Evolutionary conservation across 1,284 basidiomycete genomes (phyloP), one percentile per base, ranked within the genome.

Genomic region (Cryptococcus sp.): DNA sequence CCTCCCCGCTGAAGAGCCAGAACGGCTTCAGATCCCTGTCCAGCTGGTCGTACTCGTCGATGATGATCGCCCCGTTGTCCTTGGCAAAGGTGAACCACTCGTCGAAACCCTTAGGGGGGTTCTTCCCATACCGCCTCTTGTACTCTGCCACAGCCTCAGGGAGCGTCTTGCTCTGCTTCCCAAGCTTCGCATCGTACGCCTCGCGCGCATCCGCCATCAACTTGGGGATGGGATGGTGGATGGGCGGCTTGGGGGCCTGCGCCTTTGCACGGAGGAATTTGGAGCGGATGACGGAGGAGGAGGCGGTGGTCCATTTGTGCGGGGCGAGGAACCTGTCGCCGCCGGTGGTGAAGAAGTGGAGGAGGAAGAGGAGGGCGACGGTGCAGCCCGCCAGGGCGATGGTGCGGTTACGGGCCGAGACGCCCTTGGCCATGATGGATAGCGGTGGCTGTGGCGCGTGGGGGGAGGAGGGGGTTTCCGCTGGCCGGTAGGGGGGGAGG

Each of bases 11-110:
- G 38, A 96, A 71, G 9, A 80, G 73, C 83, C 87, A 88, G 71
- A 91, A 97, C 0, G 91, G 91, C 28, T 81, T 82, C 55, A 97
- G 78, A 72, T 96, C 93, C 49, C 82, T 79, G 55, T 83, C 75
- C n/a, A 96, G 80, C 33, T 85, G 83, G 68, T 96, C 90, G 70
- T 91, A 97, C 71, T 96, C 93, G 77, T 97, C 93, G 20, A 91
- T 81, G 78, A 97, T 85, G 68, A 85, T 83, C 53, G 89, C 86
- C 20, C 84, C 79, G 70, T 89, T 82, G 50, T 84, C 79, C 72
- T 82, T 79, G 20, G 87, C 88, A 76, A 94, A 96, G 53, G 79
- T 75, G 82, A 85, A 96, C 93, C 93, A 97, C 42, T 83, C 78
- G 68, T 93, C 90, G 66, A 96, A 96, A 0, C 91, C 92, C 53